Evolutionary conservation across 257 asterid species (phyloP).

Genomic region (Plectranthus barbatus): DNA sequence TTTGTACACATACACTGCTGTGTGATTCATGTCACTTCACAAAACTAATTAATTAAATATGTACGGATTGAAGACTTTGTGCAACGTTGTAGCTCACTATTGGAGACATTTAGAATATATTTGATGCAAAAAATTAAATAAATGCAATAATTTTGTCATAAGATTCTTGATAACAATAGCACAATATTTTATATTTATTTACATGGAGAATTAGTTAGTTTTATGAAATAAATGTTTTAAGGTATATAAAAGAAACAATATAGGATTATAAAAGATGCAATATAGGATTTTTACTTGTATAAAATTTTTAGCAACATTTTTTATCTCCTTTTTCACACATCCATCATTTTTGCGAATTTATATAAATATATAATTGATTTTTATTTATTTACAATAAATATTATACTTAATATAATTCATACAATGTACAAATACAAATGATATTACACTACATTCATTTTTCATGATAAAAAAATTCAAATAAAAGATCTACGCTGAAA

Average conservation of each 20-base stretch:
- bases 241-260: neutral
- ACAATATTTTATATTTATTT: neutral
- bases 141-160: neutral
- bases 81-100: neutral
- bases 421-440: neutral
- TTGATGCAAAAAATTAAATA: neutral
- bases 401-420: neutral
- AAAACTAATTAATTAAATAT: neutral
- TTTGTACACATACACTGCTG: neutral
- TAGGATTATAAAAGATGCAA: no score
- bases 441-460: neutral
- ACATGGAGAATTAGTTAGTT: neutral
- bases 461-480: neutral
- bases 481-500: neutral
- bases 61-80: constrained; percentile 17
- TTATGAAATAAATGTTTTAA: neutral
- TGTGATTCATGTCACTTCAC: constrained; percentile 8
- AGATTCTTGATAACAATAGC: constrained; percentile 19
- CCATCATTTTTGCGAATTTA: no score
- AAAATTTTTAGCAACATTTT: no score
- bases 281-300: no score
- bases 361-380: no score
- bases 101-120: neutral
- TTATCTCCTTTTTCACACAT: no score
- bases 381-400: no score